Conservation (phyloP, 305 asterid species). For the Fraxinus sp. region DNA sequence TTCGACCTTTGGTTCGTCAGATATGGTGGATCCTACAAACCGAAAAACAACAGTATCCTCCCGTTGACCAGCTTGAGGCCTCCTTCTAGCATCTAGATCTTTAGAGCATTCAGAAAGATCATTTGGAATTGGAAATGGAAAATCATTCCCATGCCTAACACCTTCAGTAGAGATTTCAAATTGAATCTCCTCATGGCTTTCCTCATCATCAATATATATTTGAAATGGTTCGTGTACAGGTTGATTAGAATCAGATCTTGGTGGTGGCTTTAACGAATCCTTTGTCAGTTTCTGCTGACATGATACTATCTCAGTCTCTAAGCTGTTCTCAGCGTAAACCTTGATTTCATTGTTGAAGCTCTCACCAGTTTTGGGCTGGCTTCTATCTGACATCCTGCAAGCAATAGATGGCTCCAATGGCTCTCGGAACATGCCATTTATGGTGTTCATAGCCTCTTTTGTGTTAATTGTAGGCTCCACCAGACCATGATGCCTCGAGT, state of each 20-base stretch:
- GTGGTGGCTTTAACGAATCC: constrained; percentile 28
- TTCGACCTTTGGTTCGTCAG: constrained; percentile 68
- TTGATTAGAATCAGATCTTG: constrained; percentile 31
- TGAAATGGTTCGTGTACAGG: constrained; percentile 53
- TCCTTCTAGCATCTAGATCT: constrained; percentile 40
- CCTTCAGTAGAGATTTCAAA: constrained; percentile 20
- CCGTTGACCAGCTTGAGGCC: constrained; percentile 42
- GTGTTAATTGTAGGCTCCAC: constrained; percentile 87
- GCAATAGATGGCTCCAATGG: constrained; percentile 66
- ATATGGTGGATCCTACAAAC: constrained; percentile 87
- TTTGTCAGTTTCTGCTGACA: constrained; percentile 30
- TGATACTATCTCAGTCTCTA: constrained; percentile 27
- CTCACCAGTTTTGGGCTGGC: constrained; percentile 34
- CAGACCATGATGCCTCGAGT: constrained; percentile 85
- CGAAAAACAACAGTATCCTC: constrained; percentile 77
- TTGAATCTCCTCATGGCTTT: constrained; percentile 32
- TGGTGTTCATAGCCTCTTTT: constrained; percentile 77
- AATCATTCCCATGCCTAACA: constrained; percentile 25
- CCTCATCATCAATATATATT: constrained; percentile 68
- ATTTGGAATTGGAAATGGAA: constrained; percentile 48
- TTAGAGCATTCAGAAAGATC: constrained; percentile 43
- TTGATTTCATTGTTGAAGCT: constrained; percentile 37
- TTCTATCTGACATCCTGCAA: constrained; percentile 39
- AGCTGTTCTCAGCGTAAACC: constrained; percentile 49
- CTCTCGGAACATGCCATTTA: constrained; percentile 75